A percentile compares a stretch with the other conserved stretches of the same genome.
These are phyloP conservation scores for Pterocarpus santalinus DNA, from an alignment of 306 rosid genomes.

Conservation along the genomic window DNA sequence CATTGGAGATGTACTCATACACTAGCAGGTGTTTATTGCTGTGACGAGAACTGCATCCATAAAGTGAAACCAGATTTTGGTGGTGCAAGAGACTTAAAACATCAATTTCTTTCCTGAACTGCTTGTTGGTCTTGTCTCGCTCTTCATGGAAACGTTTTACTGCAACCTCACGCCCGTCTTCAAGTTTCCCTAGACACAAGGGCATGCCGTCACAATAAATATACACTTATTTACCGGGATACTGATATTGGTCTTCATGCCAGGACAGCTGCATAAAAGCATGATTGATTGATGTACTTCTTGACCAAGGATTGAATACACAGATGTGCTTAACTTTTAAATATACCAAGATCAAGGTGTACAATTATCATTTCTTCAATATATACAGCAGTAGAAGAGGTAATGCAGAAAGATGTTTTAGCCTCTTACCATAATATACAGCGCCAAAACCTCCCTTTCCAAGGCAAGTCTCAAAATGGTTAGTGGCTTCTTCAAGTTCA, in stretches of 20 bases:
- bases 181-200: conserved; percentile 56
- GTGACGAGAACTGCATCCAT: too few species aligned
- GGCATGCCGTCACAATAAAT: neutral
- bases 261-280: too few species aligned
- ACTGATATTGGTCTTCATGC: neutral
- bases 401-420: neutral
- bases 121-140: conserved; percentile 58
- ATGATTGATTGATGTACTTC: too few species aligned
- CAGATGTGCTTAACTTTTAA: too few species aligned
- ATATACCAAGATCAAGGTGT: too few species aligned
- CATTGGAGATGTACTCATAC: too few species aligned
- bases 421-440: conserved; percentile 65
- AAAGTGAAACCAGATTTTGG: too few species aligned
- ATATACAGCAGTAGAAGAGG: too few species aligned
- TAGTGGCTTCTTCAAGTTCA: conserved; percentile 57
- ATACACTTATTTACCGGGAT: too few species aligned
- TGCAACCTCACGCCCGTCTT: conserved; percentile 67
- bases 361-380: neutral
- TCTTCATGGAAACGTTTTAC: conserved; percentile 65
- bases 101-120: conserved; percentile 66
- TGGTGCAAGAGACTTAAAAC: conserved; percentile 42
- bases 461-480: conserved; percentile 48
- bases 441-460: conserved; percentile 40
- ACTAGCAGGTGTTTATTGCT: too few species aligned
- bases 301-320: too few species aligned